A percentile compares a stretch with the other conserved stretches of the same genome.
phyloP scores from a whole-genome alignment of 1,284 basidiomycete genomes.

The Mycena sp. region DNA sequence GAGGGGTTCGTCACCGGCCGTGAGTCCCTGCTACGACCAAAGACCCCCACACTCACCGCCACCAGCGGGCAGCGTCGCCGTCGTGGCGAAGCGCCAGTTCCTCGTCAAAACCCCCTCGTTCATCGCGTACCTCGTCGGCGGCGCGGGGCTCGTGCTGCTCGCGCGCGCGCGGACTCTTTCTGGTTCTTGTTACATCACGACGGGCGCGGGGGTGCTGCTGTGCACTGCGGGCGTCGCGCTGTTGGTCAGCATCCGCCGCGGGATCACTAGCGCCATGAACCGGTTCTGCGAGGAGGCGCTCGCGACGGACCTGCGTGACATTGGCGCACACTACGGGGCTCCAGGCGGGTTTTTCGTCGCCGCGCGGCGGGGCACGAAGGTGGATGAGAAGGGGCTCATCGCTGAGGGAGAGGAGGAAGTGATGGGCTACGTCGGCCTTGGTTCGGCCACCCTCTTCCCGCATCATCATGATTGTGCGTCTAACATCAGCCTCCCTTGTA shows the following conservation, averaged over 20 bases:
- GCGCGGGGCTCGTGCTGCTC: neutral
- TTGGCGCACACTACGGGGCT: neutral
- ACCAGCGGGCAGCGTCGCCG: slow-evolving; percentile 14
- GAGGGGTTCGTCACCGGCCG: slow-evolving; percentile 18
- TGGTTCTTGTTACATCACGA: neutral
- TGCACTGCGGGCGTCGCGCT: neutral
- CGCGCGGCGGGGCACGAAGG: neutral
- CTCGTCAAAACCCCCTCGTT: neutral
- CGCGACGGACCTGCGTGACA: slow-evolving; percentile 12
- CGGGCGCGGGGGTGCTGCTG: neutral
- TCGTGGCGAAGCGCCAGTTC: neutral
- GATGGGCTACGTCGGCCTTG: slow-evolving; percentile 19
- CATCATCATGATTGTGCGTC: neutral
- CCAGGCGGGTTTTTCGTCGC: slow-evolving; percentile 19
- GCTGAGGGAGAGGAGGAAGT: slow-evolving; percentile 7
- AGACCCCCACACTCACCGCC: neutral
- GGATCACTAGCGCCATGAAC: neutral
- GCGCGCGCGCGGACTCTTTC: neutral
- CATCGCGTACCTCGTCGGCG: slow-evolving; percentile 7
- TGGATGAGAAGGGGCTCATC: neutral
- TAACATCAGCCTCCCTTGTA: neutral
- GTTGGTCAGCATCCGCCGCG: neutral
- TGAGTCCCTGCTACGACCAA: neutral
- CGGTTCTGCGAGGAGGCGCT: slow-evolving; percentile 9
- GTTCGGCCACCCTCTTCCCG: neutral